Evolutionary conservation across 129 eudicot genomes (phyloP).

Genomic region (Solidago caesia): DNA sequence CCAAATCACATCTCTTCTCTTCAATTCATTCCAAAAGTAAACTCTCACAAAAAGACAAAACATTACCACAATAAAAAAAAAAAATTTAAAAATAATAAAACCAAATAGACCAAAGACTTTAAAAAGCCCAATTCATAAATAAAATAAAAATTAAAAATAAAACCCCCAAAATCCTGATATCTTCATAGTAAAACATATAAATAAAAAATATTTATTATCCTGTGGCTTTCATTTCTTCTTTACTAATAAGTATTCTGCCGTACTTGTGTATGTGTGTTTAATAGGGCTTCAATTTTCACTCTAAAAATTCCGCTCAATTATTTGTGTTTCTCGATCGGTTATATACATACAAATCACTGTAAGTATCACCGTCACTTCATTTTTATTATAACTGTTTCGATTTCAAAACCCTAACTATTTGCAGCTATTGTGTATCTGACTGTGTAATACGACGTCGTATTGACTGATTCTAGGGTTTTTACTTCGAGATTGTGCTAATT

Average conservation of each 20-base stretch:
- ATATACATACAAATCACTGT: constrained; percentile 31
- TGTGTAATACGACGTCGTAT: constrained; percentile 10
- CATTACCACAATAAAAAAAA: constrained; percentile 5
- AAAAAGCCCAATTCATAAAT: not conserved
- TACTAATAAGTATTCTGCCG: constrained; percentile 10
- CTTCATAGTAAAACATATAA: not conserved
- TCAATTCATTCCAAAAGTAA: constrained; percentile 20
- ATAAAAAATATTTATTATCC: constrained; percentile 39
- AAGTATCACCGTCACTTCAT: constrained; percentile 21
- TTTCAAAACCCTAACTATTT: constrained; percentile 29
- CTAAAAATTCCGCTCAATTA: constrained; percentile 9
- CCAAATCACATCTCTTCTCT: not conserved
- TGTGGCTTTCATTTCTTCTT: constrained; percentile 56
- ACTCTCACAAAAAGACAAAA: constrained; percentile 23
- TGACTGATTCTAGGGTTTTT: constrained; percentile 1
- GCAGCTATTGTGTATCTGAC: not conserved
- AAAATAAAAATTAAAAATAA: not conserved
- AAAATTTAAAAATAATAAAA: constrained; percentile 7
- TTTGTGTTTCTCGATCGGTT: constrained; percentile 10
- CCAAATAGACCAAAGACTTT: not conserved
- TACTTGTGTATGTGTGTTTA: constrained; percentile 36
- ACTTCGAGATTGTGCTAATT: constrained; percentile 1
- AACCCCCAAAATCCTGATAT: not conserved
- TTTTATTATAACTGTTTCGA: not conserved
- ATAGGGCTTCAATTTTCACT: constrained; percentile 17